Conservation (phyloP, 1,284 basidiomycete genomes). For the Fomitiporia mediterranea region DNA sequence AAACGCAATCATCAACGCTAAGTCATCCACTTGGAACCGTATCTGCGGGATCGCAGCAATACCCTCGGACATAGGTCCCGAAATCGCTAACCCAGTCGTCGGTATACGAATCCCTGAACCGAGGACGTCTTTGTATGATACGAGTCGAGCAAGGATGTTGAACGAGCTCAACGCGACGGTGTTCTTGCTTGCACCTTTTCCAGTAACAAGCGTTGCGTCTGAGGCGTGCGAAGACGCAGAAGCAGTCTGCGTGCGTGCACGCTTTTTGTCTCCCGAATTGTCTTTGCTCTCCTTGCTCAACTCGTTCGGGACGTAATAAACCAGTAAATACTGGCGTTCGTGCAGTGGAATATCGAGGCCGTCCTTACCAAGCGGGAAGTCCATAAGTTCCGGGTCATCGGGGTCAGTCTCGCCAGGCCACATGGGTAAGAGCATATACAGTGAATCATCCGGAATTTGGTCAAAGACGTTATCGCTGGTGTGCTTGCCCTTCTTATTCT, state of each 20-base stretch:
- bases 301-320: constrained; percentile 60
- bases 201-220: constrained; percentile 16
- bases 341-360: constrained; percentile 42
- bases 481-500: constrained; percentile 17
- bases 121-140: constrained; percentile 62
- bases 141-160: constrained; percentile 60
- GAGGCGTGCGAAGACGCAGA: constrained; percentile 35
- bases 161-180: constrained; percentile 54
- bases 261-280: constrained; percentile 33
- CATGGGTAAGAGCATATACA: constrained; percentile 78
- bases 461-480: constrained; percentile 48
- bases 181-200: constrained; percentile 32
- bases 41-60: constrained; percentile 38
- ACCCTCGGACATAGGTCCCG: constrained; percentile 56
- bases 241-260: constrained; percentile 30
- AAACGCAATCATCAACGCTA: constrained; percentile 47
- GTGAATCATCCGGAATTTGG: constrained; percentile 56
- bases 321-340: constrained; percentile 63
- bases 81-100: constrained; percentile 60
- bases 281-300: constrained; percentile 31
- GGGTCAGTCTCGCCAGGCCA: constrained; percentile 73
- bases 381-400: constrained; percentile 27
- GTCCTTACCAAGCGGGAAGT: constrained; percentile 30
- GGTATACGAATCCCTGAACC: constrained; percentile 69
- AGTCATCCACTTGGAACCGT: constrained; percentile 30